Evolutionary conservation across 805 yeast genomes (phyloP).

Genomic region (Ogataea methylovora): DNA sequence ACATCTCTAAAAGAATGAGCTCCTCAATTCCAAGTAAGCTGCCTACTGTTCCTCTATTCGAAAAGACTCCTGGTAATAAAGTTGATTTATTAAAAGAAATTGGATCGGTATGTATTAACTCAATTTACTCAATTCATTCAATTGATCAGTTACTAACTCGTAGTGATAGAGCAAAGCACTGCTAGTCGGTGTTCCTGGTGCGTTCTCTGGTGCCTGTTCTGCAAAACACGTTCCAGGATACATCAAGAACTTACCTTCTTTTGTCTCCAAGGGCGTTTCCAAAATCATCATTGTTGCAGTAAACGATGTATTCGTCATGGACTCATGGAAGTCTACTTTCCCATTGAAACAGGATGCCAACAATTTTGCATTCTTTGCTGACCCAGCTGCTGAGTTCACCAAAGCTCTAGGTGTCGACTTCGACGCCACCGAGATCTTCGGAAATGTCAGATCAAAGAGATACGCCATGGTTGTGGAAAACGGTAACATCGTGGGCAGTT

Average conservation of each 20-base stretch:
- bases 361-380: conserved; percentile 52
- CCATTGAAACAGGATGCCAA: no score
- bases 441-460: conserved; percentile 68
- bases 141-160: neutral
- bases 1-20: no score
- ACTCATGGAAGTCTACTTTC: conserved; percentile 66
- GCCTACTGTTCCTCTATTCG: conserved; percentile 13
- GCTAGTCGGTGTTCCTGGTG: conserved; percentile 62
- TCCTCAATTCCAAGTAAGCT: no score
- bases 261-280: conserved; percentile 59
- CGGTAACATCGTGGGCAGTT: conserved; percentile 59
- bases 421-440: conserved; percentile 73
- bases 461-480: conserved; percentile 70
- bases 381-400: conserved; percentile 70
- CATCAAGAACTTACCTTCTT: conserved; percentile 39
- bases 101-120: neutral
- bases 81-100: conserved; percentile 15
- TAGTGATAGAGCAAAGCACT: conserved; percentile 32
- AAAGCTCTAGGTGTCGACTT: conserved; percentile 57
- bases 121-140: neutral
- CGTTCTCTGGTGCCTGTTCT: conserved; percentile 76
- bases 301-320: conserved; percentile 80
- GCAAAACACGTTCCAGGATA: conserved; percentile 72
- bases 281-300: conserved; percentile 66
- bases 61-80: conserved; percentile 15